phyloP scores from a whole-genome alignment of 2,329 filamentous ascomycete species.

The Cercospora janseana region DNA sequence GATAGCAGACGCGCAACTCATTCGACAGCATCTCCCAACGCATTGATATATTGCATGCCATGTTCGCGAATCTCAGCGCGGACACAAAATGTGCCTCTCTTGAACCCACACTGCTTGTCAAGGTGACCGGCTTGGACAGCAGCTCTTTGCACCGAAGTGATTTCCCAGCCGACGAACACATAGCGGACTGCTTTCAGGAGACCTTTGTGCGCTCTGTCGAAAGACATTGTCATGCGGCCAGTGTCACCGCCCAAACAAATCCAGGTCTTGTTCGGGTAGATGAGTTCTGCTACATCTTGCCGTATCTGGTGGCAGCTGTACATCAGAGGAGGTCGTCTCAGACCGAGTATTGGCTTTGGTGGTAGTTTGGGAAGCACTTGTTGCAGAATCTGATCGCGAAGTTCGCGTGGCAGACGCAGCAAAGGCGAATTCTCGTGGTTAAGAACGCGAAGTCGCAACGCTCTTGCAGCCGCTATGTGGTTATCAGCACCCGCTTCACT shows the following conservation, averaged over 20 bases:
- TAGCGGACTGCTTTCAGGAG: constrained; percentile 9
- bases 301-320: constrained; percentile 3
- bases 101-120: background rate
- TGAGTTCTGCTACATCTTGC: constrained; percentile 12
- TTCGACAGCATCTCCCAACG: background rate
- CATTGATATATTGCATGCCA: constrained; percentile 1
- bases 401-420: constrained; percentile 13
- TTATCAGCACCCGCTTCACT: background rate
- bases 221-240: background rate
- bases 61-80: background rate
- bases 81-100: background rate
- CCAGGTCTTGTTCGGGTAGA: constrained; percentile 12
- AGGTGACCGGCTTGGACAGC: background rate
- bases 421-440: constrained; percentile 1
- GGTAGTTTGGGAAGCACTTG: background rate
- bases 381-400: constrained; percentile 12
- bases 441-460: background rate
- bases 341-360: constrained; percentile 5
- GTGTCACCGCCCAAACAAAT: background rate
- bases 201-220: constrained; percentile 11
- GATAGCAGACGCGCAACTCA: background rate
- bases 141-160: background rate
- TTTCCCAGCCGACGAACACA: background rate
- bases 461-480: background rate
- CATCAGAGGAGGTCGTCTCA: background rate